These are phyloP conservation scores for Phaeodactylum tricornutum DNA, from an alignment of 108 stramenopile genomes.

Conservation along the genomic window DNA sequence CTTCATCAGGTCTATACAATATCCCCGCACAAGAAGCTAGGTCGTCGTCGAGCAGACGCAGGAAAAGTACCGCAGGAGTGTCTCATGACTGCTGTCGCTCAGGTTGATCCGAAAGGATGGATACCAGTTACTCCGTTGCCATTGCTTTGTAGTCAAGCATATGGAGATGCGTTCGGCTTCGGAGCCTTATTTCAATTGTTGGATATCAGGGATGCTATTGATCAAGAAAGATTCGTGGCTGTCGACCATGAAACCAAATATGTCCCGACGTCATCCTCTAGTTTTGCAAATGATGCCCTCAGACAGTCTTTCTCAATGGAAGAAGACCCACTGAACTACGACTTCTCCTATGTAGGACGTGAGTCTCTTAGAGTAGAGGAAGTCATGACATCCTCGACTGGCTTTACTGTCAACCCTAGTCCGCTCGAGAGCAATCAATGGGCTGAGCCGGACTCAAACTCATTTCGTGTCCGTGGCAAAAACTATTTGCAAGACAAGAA, in stretches of 20 bases:
- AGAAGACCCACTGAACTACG: slow-evolving; percentile 20
- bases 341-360: slow-evolving; percentile 20
- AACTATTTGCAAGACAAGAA: slow-evolving; percentile 57
- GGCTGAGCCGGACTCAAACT: slow-evolving; percentile 80
- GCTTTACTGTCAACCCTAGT: slow-evolving; percentile 15
- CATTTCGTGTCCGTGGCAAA: slow-evolving; percentile 81
- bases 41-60: slow-evolving; percentile 8
- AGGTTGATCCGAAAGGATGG: slow-evolving; percentile 90
- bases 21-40: slow-evolving; percentile 32
- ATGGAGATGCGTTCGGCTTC: slow-evolving; percentile 70
- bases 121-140: slow-evolving; percentile 44
- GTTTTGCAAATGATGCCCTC: background rate
- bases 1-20: slow-evolving; percentile 83
- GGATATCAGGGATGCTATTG: slow-evolving; percentile 77
- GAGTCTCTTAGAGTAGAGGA: slow-evolving; percentile 15
- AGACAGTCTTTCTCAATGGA: background rate
- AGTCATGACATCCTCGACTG: slow-evolving; percentile 9
- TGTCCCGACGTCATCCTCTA: background rate
- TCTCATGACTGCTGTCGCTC: slow-evolving; percentile 72
- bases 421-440: slow-evolving; percentile 33
- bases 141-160: slow-evolving; percentile 45
- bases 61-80: slow-evolving; percentile 41
- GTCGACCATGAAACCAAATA: slow-evolving; percentile 14
- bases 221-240: slow-evolving; percentile 55
- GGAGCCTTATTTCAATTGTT: slow-evolving; percentile 73